phyloP scores from a whole-genome alignment of 2,329 filamentous ascomycete species.

The Monosporascus sp. region DNA sequence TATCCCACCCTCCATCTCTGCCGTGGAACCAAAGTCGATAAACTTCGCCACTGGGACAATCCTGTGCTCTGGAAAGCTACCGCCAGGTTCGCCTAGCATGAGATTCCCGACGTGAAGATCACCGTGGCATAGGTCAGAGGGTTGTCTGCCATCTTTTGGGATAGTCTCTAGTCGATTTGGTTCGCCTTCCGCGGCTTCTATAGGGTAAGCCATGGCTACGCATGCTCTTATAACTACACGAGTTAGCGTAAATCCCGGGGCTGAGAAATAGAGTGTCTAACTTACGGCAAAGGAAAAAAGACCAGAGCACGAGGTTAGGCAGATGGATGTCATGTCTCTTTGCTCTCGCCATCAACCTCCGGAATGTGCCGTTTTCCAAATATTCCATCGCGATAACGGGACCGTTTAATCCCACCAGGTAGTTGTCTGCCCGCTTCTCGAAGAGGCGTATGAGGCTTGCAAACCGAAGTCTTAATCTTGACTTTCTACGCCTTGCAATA shows the following conservation, averaged over 20 bases:
- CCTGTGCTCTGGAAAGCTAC: neutral
- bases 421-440: neutral
- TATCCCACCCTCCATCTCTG: neutral
- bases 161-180: neutral
- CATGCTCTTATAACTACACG: neutral
- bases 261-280: neutral
- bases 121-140: neutral
- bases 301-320: neutral
- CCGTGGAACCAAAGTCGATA: neutral
- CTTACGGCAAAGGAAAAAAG: neutral
- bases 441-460: no score
- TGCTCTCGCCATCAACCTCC: neutral
- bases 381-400: neutral
- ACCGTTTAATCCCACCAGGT: neutral
- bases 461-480: no score
- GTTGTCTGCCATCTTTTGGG: neutral
- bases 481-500: no score
- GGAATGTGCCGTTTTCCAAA: neutral
- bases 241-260: neutral
- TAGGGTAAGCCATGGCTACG: neutral
- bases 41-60: neutral
- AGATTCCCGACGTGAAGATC: neutral
- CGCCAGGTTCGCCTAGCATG: neutral
- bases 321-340: neutral
- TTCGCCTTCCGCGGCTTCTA: neutral